phyloP scores from a whole-genome alignment of 371 early-diverging fungal genomes.

The Mycotypha africana region DNA sequence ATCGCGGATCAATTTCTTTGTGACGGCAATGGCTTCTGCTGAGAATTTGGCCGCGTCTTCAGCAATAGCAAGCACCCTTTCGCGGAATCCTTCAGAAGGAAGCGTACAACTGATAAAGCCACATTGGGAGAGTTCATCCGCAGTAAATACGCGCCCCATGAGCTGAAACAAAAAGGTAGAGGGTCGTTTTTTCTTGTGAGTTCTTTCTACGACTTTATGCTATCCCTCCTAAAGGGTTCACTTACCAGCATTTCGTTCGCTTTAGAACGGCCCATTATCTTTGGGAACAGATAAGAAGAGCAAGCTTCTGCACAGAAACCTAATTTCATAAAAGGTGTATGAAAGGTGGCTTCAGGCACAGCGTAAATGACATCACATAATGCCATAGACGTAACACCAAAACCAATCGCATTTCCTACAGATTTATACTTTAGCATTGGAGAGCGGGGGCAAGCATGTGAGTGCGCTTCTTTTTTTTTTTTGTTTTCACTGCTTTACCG shows the following conservation, averaged over 20 bases:
- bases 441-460: too few species aligned
- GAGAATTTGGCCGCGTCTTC: conserved; percentile 49
- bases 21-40: conserved; percentile 44
- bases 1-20: conserved; percentile 51
- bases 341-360: conserved; percentile 54
- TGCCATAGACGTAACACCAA: conserved; percentile 63
- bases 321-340: conserved; percentile 65
- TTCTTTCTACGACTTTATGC: background rate
- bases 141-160: conserved; percentile 49
- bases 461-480: background rate
- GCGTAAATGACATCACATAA: conserved; percentile 69
- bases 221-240: too few species aligned
- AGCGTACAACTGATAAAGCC: conserved; percentile 45
- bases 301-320: conserved; percentile 70
- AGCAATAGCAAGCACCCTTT: conserved; percentile 43
- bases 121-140: conserved; percentile 46
- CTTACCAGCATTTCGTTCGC: conserved; percentile 64
- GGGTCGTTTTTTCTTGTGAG: background rate
- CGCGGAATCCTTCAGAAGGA: conserved; percentile 49
- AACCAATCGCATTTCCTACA: conserved; percentile 66
- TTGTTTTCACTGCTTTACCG: conserved; percentile 34
- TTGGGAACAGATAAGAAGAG: conserved; percentile 57
- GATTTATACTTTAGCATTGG: background rate
- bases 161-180: conserved; percentile 17
- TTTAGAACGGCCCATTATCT: conserved; percentile 50